Conservation (phyloP, 208 protist species). For the Herpetomonas tarakana region DNA sequence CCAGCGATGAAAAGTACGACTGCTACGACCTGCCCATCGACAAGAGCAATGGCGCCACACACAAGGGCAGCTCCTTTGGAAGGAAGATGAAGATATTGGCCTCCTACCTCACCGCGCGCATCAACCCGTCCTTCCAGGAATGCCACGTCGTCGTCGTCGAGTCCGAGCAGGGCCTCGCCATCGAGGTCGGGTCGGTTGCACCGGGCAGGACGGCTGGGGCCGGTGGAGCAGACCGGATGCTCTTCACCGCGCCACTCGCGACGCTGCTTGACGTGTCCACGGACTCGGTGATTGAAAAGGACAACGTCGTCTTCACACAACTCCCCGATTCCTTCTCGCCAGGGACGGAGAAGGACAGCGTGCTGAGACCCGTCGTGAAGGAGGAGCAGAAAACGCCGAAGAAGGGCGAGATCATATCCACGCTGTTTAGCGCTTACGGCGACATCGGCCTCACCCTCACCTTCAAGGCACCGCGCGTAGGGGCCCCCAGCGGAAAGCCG, state of each 20-base stretch:
- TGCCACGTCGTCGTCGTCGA: conserved; percentile 32
- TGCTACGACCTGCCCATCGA: conserved; percentile 28
- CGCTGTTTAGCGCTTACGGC: conserved; percentile 35
- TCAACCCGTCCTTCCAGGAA: conserved; percentile 44
- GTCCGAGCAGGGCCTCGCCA: conserved; percentile 25
- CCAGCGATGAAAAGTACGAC: conserved; percentile 30
- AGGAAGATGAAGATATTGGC: conserved; percentile 27
- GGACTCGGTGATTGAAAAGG: conserved; percentile 41
- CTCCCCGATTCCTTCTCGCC: conserved; percentile 18
- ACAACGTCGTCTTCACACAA: conserved; percentile 40
- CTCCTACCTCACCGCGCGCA: conserved; percentile 38
- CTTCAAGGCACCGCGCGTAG: conserved; percentile 23
- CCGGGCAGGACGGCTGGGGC: not conserved
- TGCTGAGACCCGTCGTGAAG: not conserved
- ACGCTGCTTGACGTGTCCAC: conserved; percentile 41
- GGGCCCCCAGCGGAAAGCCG: conserved; percentile 1
- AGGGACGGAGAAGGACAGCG: conserved; percentile 2
- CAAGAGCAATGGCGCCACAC: not conserved
- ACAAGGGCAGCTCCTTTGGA: conserved; percentile 16
- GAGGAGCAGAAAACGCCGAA: conserved; percentile 5
- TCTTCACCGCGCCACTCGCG: conserved; percentile 28
- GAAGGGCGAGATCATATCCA: conserved; percentile 41
- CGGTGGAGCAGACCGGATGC: conserved; percentile 3
- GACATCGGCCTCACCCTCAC: conserved; percentile 47
- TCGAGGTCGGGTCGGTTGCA: conserved; percentile 28